Evolutionary conservation across 108 stramenopile genomes (phyloP).

Genomic region (Cylindrotheca closterium): DNA sequence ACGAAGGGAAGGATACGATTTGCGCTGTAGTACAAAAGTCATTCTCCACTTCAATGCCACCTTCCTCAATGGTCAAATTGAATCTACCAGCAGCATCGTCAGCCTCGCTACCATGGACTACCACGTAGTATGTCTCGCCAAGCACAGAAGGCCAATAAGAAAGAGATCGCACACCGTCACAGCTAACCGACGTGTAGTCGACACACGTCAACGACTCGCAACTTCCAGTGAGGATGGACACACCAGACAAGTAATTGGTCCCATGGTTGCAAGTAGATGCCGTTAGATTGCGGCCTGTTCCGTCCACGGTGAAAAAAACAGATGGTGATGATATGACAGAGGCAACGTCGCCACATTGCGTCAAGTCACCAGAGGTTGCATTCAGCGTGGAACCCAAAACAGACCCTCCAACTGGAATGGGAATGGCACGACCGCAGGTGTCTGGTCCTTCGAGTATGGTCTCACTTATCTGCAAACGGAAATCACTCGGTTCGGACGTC

Average conservation of each 20-base stretch:
- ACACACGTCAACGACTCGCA: constrained; percentile 10
- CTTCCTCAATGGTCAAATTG: constrained; percentile 4
- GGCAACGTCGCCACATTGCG: neutral
- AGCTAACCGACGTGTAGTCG: neutral
- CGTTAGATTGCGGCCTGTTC: constrained; percentile 12
- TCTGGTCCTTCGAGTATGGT: neutral
- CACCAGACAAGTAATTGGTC: constrained; percentile 9
- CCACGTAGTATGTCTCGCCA: constrained; percentile 11
- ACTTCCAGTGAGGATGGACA: constrained; percentile 9
- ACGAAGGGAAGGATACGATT: neutral
- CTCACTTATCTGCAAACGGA: constrained; percentile 1
- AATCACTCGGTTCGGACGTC: constrained; percentile 2
- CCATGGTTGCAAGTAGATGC: constrained; percentile 23
- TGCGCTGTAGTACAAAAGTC: constrained; percentile 17
- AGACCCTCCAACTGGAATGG: neutral
- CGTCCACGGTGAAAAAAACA: constrained; percentile 19
- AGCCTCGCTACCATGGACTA: constrained; percentile 10
- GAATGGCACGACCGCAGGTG: constrained; percentile 6
- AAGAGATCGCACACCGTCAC: constrained; percentile 13
- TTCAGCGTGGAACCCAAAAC: constrained; percentile 11
- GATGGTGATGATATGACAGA: neutral
- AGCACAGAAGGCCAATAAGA: constrained; percentile 5
- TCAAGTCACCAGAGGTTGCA: constrained; percentile 4
- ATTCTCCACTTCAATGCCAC: constrained; percentile 6
- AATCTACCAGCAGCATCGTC: constrained; percentile 8